Evolutionary conservation across 169 alveolate genomes (phyloP), one percentile per base, ranked within the genome.

Genomic region (Plasmodium reichenowi): DNA sequence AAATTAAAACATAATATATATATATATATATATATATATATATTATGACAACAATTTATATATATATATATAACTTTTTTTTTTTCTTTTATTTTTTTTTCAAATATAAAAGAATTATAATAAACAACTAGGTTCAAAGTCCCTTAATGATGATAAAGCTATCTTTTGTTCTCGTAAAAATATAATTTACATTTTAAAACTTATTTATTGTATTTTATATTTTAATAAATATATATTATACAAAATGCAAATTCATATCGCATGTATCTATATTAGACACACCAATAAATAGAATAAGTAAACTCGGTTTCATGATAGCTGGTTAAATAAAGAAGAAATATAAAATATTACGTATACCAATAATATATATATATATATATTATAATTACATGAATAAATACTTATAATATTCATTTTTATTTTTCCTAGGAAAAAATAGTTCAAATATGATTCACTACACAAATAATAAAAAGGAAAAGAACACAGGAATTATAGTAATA

Each of bases 231-330:
- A 32, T 32, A 32, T 32, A 32, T 32, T 32, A 32, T 32, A 32
- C 45, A 32, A 32, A 32, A 4, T 32, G 7, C 2, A 4, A 32
- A 32, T 32, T 6, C 45, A 32, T 32, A 32, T 6, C 2, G 3
- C 45, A 32, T 32, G 45, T 62, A 43, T 54, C 7, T 32, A 64
- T 15, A 45, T 24, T 64, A 78, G 88, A 47, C 4, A 73, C 88
- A 29, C 88, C 88, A 62, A 60, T 60, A 29, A 56, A 56, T 56
- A 62, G 88, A 75, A 45, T 45, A 45, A 75, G 43, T 15, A 75
- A 75, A 29, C 47, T 75, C 54, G 88, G 88, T 38, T 75, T 60
- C 43, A 43, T 75, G 38, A 75, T 75, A 43, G 88, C 74, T n/a
- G 88, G 88, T 75, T 62, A 75, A 47, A 12, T 73, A 43, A 24